Conservation (phyloP, 495 filamentous ascomycete genomes). For the Ascobolus immersus region DNA sequence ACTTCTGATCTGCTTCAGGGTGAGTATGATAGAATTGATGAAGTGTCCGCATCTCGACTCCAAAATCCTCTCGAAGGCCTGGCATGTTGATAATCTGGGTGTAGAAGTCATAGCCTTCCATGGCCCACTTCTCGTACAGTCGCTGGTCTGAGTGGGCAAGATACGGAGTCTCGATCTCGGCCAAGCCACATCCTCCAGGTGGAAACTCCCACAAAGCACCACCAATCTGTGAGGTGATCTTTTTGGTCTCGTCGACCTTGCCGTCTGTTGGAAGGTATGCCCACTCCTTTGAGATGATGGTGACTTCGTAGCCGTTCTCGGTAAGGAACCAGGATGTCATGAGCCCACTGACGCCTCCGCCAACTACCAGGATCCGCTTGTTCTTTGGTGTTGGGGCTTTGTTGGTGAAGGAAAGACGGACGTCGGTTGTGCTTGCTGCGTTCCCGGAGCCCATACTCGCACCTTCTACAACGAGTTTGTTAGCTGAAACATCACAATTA, state of each 20-base stretch:
- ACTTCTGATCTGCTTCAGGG: too few relatives aligned
- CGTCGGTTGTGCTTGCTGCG: too few relatives aligned
- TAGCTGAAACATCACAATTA: too few relatives aligned
- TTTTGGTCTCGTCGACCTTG: too few relatives aligned
- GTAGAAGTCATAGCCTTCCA: conserved; percentile 23
- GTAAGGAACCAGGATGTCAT: conserved; percentile 23
- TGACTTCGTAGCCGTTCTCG: conserved; percentile 25
- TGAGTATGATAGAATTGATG: conserved; percentile 20
- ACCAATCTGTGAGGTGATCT: conserved; percentile 26
- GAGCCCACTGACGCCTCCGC: conserved; percentile 24
- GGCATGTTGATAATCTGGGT: conserved; percentile 18
- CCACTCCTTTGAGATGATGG: conserved; percentile 24
- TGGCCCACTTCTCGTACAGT: conserved; percentile 23
- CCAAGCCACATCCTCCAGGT: conserved; percentile 24
- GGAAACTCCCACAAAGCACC: conserved; percentile 29
- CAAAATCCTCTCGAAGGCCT: conserved; percentile 15
- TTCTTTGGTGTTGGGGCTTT: too few relatives aligned
- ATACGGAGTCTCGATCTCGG: conserved; percentile 20
- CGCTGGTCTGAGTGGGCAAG: conserved; percentile 19
- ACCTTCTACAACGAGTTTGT: too few relatives aligned
- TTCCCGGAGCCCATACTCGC: too few relatives aligned
- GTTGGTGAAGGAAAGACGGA: too few relatives aligned
- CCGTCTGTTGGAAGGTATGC: too few relatives aligned
- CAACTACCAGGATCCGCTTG: conserved; percentile 21
- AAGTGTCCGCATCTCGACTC: conserved; percentile 21